Percentiles rank a stretch among this genome's conserved stretches.
Evolutionary conservation across 768 basidiomycete genomes (phyloP).

Genomic region (Russula virescens): DNA sequence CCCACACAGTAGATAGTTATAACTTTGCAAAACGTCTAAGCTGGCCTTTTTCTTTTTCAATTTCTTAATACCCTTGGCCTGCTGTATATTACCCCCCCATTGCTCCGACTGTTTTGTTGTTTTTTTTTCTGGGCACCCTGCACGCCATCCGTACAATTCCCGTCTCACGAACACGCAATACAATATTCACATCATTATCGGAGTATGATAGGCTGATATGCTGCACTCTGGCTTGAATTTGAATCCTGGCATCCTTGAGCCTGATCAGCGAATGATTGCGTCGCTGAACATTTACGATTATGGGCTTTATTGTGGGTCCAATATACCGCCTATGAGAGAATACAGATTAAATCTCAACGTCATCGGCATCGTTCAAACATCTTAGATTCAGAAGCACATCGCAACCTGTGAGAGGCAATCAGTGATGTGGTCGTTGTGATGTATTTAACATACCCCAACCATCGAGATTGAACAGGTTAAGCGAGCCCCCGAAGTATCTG

Average conservation of each 20-base stretch:
- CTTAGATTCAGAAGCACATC: constrained; percentile 52
- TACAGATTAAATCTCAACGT: constrained; percentile 40
- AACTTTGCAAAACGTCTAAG: constrained; percentile 15
- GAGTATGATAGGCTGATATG: neutral
- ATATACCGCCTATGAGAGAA: neutral
- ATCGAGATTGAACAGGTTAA: constrained; percentile 75
- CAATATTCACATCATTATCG: constrained; percentile 24
- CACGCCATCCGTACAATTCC: constrained; percentile 32
- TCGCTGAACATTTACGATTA: neutral
- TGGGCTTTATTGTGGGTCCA: neutral
- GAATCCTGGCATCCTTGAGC: neutral
- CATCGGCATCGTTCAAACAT: constrained; percentile 47
- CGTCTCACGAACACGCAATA: constrained; percentile 33
- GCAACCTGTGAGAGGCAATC: constrained; percentile 33
- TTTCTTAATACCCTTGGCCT: constrained; percentile 35
- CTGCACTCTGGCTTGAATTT: neutral
- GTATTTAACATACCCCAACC: constrained; percentile 60
- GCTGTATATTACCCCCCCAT: constrained; percentile 41
- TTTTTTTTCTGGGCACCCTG: constrained; percentile 30
- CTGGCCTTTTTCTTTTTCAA: constrained; percentile 15
- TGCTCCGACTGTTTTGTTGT: constrained; percentile 34
- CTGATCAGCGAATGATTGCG: no score
- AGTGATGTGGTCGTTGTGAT: neutral
- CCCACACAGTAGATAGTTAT: constrained; percentile 21
- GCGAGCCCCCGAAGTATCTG: constrained; percentile 81